Conservation (phyloP, 176 grass and related monocot species). For the Microstegium vimineum region DNA sequence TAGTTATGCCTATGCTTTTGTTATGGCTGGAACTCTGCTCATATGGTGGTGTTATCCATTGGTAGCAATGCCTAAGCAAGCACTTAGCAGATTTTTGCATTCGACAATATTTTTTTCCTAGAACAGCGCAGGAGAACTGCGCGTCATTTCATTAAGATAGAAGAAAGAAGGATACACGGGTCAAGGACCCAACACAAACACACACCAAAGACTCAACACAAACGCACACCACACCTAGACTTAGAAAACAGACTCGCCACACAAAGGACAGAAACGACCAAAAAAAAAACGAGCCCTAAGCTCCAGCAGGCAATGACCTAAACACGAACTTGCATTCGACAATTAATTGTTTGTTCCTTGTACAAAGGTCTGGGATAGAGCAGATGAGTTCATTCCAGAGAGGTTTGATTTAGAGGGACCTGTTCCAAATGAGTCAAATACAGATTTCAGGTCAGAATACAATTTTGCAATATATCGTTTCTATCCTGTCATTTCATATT, state of each 20-base stretch:
- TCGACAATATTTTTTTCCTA: too few relatives aligned
- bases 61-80: background rate
- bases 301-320: too few relatives aligned
- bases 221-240: too few relatives aligned
- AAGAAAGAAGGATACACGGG: too few relatives aligned
- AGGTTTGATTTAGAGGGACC: slow-evolving; percentile 92
- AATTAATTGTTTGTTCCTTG: slow-evolving; percentile 18
- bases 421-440: slow-evolving; percentile 88
- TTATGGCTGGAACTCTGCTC: background rate
- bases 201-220: too few relatives aligned
- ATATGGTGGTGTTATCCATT: background rate
- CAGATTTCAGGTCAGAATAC: slow-evolving; percentile 73
- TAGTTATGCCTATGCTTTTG: background rate
- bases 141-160: too few relatives aligned
- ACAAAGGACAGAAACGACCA: too few relatives aligned
- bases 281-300: too few relatives aligned
- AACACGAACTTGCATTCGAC: too few relatives aligned
- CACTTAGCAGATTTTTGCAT: background rate
- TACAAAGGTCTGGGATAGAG: slow-evolving; percentile 83
- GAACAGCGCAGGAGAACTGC: too few relatives aligned
- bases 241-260: too few relatives aligned
- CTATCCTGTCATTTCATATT: background rate
- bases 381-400: slow-evolving; percentile 85
- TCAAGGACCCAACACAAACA: too few relatives aligned
- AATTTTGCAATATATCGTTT: background rate